phyloP scores from a whole-genome alignment of 805 yeast species.

The Wickerhamomyces rabaulensis region DNA sequence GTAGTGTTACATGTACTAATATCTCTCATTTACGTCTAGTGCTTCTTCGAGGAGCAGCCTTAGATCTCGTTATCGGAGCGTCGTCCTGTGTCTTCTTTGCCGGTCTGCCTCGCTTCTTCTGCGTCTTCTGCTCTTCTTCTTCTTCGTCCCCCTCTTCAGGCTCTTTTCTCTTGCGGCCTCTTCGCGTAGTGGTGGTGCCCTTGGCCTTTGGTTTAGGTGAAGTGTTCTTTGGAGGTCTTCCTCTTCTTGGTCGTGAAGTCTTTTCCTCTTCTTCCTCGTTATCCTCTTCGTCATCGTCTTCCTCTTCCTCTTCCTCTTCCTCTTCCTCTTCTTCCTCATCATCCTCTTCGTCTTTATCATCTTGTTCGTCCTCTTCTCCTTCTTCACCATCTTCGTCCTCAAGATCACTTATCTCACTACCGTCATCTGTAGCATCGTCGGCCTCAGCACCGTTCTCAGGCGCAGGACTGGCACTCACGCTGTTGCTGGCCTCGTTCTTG shows the following conservation, averaged over 20 bases:
- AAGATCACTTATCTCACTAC: slow-evolving; percentile 7
- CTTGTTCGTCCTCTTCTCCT: background rate
- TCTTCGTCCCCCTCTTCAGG: slow-evolving; percentile 5
- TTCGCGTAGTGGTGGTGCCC: background rate
- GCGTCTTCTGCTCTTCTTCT: slow-evolving; percentile 2
- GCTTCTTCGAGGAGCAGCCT: slow-evolving; percentile 12
- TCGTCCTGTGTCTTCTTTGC: slow-evolving; percentile 1
- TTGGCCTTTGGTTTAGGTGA: background rate
- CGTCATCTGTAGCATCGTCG: slow-evolving; percentile 11
- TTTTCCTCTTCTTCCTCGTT: slow-evolving; percentile 12
- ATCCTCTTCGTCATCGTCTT: slow-evolving; percentile 8
- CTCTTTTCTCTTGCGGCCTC: background rate
- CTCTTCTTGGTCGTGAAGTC: slow-evolving; percentile 8
- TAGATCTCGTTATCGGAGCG: slow-evolving; percentile 8
- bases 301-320: slow-evolving; percentile 13
- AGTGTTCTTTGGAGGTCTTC: slow-evolving; percentile 4
- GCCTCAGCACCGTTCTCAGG: slow-evolving; percentile 1
- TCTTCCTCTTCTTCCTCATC: slow-evolving; percentile 12
- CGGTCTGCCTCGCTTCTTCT: background rate
- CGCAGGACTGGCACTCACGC: slow-evolving; percentile 4
- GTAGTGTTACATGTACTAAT: background rate
- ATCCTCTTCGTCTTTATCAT: slow-evolving; percentile 7
- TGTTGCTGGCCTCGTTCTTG: slow-evolving; percentile 2
- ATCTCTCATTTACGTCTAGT: slow-evolving; percentile 5
- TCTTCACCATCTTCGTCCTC: slow-evolving; percentile 9